phyloP scores from a whole-genome alignment of 2,329 filamentous ascomycete species.

The Diaporthe nobilis region DNA sequence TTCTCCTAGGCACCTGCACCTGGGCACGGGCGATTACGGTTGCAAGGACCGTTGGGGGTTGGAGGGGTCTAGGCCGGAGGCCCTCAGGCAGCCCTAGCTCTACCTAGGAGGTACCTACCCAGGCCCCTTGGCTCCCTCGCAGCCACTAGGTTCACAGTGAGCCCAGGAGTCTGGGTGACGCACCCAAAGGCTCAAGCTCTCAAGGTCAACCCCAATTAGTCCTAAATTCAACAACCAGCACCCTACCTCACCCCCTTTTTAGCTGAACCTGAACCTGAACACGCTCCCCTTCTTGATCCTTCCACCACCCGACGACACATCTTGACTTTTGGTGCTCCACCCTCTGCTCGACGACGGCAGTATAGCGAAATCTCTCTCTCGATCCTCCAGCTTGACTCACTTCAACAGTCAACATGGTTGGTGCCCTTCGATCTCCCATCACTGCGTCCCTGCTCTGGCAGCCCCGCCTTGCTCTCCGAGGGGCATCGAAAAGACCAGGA shows the following conservation, averaged over 20 bases:
- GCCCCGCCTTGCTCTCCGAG: constrained; percentile 38
- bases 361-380: constrained; percentile 1
- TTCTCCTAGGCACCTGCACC: constrained; percentile 17
- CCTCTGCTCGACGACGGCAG: constrained; percentile 29
- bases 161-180: constrained; percentile 24
- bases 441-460: constrained; percentile 9
- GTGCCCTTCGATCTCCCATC: constrained; percentile 1
- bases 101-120: not conserved
- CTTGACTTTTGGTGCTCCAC: constrained; percentile 31
- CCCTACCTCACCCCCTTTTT: constrained; percentile 40
- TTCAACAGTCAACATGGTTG: constrained; percentile 39
- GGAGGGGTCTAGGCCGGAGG: constrained; percentile 8
- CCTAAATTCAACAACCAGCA: constrained; percentile 30
- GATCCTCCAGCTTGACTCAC: constrained; percentile 12
- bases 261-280: constrained; percentile 36
- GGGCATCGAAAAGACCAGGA: constrained; percentile 36
- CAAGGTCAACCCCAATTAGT: constrained; percentile 25
- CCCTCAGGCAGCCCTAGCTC: not conserved
- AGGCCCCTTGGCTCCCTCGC: constrained; percentile 16
- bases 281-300: constrained; percentile 34
- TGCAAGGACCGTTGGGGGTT: not conserved
- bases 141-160: not conserved
- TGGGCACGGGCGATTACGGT: not conserved
- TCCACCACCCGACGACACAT: constrained; percentile 37
- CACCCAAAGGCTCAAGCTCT: constrained; percentile 25